Evolutionary conservation across 2,329 filamentous ascomycete species (phyloP), one percentile per base, ranked within the genome.

Genomic region (Gaeumannomyces tritici): DNA sequence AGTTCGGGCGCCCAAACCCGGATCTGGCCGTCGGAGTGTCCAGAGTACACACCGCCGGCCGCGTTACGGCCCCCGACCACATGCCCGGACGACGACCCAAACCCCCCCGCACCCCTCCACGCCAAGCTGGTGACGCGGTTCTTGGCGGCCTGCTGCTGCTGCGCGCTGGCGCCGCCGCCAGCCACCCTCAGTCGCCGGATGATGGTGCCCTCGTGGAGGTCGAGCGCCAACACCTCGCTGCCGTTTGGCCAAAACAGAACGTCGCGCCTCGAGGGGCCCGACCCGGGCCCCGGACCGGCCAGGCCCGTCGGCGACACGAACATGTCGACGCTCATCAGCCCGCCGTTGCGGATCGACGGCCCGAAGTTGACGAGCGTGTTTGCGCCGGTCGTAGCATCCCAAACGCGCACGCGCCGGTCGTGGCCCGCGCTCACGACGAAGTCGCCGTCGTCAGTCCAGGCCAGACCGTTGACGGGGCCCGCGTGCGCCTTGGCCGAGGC

Each of bases 311-410:
- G 91, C 0, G 86, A 80, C 11, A 87, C 73, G 62, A 91, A 75
- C 63, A 91, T 84, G 51, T 51, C 24, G 26, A 84, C 77, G 64
- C 81, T 86, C 26, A 82, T 83, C 6, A 88, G 77, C 67, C 83
- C 86, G 66, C 77, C 81, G 72, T 97, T 97, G 68, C 87, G 88
- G 55, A 97, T 81, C 31, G 87, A 81, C 0, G 93, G 90, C 0
- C 92, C 92, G 70, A 97, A 98, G 72, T 89, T 93, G 0, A 89
- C 90, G 7, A 97, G 83, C 0, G 90, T 96, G 73, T 98, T 97
- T 24, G 89, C 89, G 2, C 92, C 91, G 0, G 85, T 90, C 0
- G 80, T 80, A 1, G 89, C 85, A 71, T 96, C 84, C 93, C 93
- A 98, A 1, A 97, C 90, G 5, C 93, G 84, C 65, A 98, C 88